Base-by-base conservation (phyloP, 2,329 filamentous ascomycete species). In the Beauveria australis region DNA sequence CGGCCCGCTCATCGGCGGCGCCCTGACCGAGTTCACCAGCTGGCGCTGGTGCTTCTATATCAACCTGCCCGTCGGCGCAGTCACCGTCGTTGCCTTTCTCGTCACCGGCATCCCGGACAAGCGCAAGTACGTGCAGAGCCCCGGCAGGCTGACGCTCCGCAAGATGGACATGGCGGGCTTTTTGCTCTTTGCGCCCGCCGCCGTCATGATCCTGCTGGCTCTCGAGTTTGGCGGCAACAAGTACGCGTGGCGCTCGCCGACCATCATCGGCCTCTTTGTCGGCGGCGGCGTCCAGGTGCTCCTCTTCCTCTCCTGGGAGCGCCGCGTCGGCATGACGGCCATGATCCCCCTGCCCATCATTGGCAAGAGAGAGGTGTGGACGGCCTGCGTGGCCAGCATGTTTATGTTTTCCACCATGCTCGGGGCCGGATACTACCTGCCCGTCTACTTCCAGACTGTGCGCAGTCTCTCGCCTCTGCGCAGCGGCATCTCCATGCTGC, bases 391-490 rank as follows among this genome's bases (percentile, higher is more conserved):
- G 5, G 78, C 75, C 46, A 72, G 73, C 26, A 73, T 78, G 37
- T 73, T 78, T 59, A 72, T 80, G 19, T 75, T 76, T 16, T 72
- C 74, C 3, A 69, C 73, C 12, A 76, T 78, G 54, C 76, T 81
- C 62, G 65, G 80, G 1, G 69, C 75, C 1, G 68, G 79, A 4
- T 79, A 77, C 69, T 79, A 79, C 62, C 69, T 81, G 5, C 79
- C 80, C 1, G 73, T 81, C 62, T 82, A 79, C 72, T 81, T 83
- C 68, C 78, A 83, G 69, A 73, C 75, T 37, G 73, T 81, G 63
- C 74, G 74, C 62, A 72, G 66, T 33, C 61, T 64, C 3, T 65
- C 68, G 4, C 68, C 70, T 3, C 66, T 72, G 24, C 62, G 60
- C 19, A 69, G 68, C 30, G 70, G 70, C 48, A 65, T 72, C 5